Base-by-base conservation (phyloP, 108 stramenopile species). In the Skeletonema tropicum region DNA sequence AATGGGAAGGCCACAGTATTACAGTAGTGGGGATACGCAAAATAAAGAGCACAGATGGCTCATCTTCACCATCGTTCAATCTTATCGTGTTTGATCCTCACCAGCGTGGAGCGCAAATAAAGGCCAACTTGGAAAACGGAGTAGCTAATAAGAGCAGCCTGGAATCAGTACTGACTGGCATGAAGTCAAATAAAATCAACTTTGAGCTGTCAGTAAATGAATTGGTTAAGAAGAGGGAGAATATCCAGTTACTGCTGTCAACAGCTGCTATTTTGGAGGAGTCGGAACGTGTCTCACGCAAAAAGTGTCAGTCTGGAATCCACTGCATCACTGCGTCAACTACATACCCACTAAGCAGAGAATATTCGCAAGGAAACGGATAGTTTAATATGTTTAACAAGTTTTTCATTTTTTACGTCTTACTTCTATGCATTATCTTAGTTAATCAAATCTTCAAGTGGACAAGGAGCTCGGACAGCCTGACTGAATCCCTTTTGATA, bases 1-100 rank as follows among this genome's bases (percentile, higher is more conserved):
- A 94, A 77, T 94, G 94, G 94, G 79, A 89, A 57, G 94, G 94
- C 42, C 94, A 94, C 71, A 90, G 90, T n/a, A 89, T 94, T 9
- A 91, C 90, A 2, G 68, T 94, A 25, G 87, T 91, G 42, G 94
- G 91, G 2, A 72, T 87, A 11, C 64, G 73, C 10, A 66, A 58
- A 71, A 85, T 71, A 45, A 38, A 48, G 30, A 11, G 19, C n/a
- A 33, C 9, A 32, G 70, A 58, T 23, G 29, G 33, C 3, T 25
- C 45, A 32, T 29, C 58, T n/a, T 2, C 32, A 4, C n/a, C 49
- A 6, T 32, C 66, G 31, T 66, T 67, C 52, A 59, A 82, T 67
- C 79, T 90, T 17, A 66, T 93, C 7, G 75, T 91, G 19, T 80
- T 91, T 57, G 89, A 90, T 80, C 93, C 93, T 17, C 63, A 76